Evolutionary conservation across 2,329 filamentous ascomycete species (phyloP), one percentile per base, ranked within the genome.

Genomic region (Pleomassaria siparia): DNA sequence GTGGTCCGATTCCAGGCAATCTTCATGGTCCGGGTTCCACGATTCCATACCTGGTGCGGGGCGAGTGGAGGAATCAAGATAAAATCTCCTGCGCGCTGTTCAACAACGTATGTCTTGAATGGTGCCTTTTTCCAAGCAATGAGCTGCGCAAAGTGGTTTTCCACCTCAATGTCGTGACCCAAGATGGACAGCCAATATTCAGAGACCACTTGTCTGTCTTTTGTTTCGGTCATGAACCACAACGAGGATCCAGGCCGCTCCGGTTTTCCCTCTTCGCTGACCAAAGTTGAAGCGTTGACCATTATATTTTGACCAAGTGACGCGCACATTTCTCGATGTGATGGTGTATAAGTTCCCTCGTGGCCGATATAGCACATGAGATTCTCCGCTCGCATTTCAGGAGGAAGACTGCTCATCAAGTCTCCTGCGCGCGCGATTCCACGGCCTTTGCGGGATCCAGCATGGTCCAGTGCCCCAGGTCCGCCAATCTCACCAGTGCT

Each of bases 221-320:
- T 95, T 28, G 86, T 91, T 68, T 96, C 91, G 0, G 94, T 97
- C 94, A 99, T 97, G 67, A 97, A 96, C 94, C 94, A 99, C 29
- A 99, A 83, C 0, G 94, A 96, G 45, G 89, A 95, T 1, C 94
- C 94, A 1, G 87, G 82, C 54, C 85, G 88, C 36, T 83, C 83
- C 0, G 72, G 72, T 64, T 94, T 89, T 4, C 87, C 89, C 42
- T 87, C 78, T 45, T 86, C 82, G 15, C 81, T 76, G 2, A 83
- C 76, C 1, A 76, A 76, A 36, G 72, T 72, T 0, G 92, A 97
- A 2, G 91, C 85, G 56, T 96, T 90, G 2, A 99, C 91, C 94
- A 99, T 97, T 59, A 99, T 92, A 64, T 99, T 99, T 58, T 99
- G 94, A 0, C 94, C 92, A 11, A 97, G 75, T 28, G 88, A 95